Base-by-base conservation (phyloP, 176 grass and related monocot species). In the Carex parvula region DNA sequence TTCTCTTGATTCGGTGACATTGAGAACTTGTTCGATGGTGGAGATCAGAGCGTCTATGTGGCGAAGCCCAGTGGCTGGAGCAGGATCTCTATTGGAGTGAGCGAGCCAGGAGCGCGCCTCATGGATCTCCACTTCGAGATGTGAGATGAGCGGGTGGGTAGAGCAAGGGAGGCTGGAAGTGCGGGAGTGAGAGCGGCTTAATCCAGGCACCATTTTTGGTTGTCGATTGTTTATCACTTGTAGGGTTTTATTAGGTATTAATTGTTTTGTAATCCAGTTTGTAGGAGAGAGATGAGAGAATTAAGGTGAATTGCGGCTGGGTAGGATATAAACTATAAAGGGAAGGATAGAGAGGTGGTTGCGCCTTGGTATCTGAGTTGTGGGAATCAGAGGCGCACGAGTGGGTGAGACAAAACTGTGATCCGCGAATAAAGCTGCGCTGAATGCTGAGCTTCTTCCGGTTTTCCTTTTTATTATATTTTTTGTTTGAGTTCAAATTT, bases 321-420 rank as follows among this genome's bases (percentile, higher is more conserved):
- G 14, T 24, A 11, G 30, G 10, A 64, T 48, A 82, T 82, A 64
- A 48, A 82, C 50, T 48, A 82, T 82, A 64, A 48, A 82, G 58
- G 35, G 16, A 54, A 41, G 76, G 30, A 16, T 1, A 30, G 73
- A 29, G 30, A n/a, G 26, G 78, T 60, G 32, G 54, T 60, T 56
- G 58, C 18, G 24, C n/a, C 9, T 33, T 22, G 18, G 15, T 35
- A 24, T 61, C 0, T 62, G 58, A 62, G 58, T 60, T 59, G 35
- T 50, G 21, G 26, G 67, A 83, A 65, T 65, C 60, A 39, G 61
- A 66, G 62, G 37, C 63, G 41, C 62, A 83, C 80, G 80, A 83
- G 80, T 50, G 80, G 80, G 60, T 83, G 41, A 64, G 50, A 77
- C 73, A 77, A 77, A 77, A 77, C 50, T 77, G 56, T 77, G 50